phyloP scores from a whole-genome alignment of 2,329 filamentous ascomycete genomes.

The Amylocarpus encephaloides region DNA sequence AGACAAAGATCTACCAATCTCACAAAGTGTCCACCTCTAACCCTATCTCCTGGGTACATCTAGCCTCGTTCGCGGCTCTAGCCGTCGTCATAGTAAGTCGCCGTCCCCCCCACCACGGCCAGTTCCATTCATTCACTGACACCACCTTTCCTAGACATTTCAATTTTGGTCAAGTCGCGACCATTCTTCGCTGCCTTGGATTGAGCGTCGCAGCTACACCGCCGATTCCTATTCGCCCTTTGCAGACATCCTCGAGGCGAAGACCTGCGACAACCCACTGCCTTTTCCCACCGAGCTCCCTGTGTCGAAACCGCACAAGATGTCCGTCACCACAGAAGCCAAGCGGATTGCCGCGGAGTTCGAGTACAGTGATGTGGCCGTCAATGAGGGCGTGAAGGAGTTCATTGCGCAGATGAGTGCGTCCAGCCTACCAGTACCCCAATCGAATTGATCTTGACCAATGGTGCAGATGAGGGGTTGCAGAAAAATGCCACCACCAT shows the following conservation, averaged over 20 bases:
- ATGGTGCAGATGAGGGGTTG: slow-evolving; percentile 66
- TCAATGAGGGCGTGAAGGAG: slow-evolving; percentile 75
- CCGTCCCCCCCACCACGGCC: slow-evolving; percentile 4
- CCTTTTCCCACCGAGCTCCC: slow-evolving; percentile 50
- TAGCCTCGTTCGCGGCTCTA: slow-evolving; percentile 30
- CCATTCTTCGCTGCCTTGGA: slow-evolving; percentile 23
- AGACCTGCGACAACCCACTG: slow-evolving; percentile 48
- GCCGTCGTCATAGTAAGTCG: slow-evolving; percentile 28
- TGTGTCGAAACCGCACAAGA: slow-evolving; percentile 49
- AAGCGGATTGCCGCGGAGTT: slow-evolving; percentile 78
- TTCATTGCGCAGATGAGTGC: slow-evolving; percentile 80
- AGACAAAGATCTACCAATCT: slow-evolving; percentile 14
- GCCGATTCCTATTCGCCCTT: slow-evolving; percentile 37
- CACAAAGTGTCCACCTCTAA: slow-evolving; percentile 23
- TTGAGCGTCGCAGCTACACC: slow-evolving; percentile 32
- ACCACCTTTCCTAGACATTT: slow-evolving; percentile 36
- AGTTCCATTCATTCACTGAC: not conserved
- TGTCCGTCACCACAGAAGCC: slow-evolving; percentile 64
- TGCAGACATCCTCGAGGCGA: slow-evolving; percentile 37
- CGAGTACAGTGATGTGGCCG: slow-evolving; percentile 70
- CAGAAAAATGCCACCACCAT: slow-evolving; percentile 70
- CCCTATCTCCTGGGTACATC: slow-evolving; percentile 27
- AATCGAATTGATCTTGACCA: slow-evolving; percentile 18
- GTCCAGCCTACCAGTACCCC: slow-evolving; percentile 30
- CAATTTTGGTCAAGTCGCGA: slow-evolving; percentile 42